Base-by-base conservation (phyloP, 352 stramenopile species). In the Phytophthora pseudosyringae region DNA sequence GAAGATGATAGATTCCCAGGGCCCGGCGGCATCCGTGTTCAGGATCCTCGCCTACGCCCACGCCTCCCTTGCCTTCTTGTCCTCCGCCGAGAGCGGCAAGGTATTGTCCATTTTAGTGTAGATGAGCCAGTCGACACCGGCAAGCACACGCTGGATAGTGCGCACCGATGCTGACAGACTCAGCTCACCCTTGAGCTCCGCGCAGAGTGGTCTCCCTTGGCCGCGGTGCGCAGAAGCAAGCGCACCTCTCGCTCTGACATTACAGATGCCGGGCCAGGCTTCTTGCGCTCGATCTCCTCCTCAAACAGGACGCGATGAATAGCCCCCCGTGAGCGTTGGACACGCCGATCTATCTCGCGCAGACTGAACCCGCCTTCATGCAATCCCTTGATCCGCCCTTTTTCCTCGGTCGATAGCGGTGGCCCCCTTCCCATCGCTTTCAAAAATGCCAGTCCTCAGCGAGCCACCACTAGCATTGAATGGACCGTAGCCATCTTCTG, bases 1-100 rank as follows among this genome's bases (percentile, higher is more conserved):
- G 41, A 78, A 81, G 46, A 83, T 66, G 18, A 52, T 39, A 7
- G 9, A 38, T 0, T 55, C 29, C 68, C 69, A 81, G 26, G 1
- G 3, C 1, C 6, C 45, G 21, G 55, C 18, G 1, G 48, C 26
- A 35, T 21, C 0, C 15, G 8, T 16, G 35, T n/a, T n/a, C 32
- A 59, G 1, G 21, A 75, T 10, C 39, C 63, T 64, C 0, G 29
- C 57, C n/a, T 40, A n/a, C 1, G 55, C 41, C 44, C 57, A 70
- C 4, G 3, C 35, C 13, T 43, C 8, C 2, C 56, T 43, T 0
- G 25, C 46, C 0, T n/a, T 0, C 36, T 36, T 58, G 46, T 66
- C 44, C 18, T 46, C n/a, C 6, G 38, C 6, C 15, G 33, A 41
- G 4, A 70, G 33, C 1, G 36, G 49, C 18, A 66, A 39, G 11